These are phyloP conservation scores for Melampsora americana DNA, from an alignment of 1,284 basidiomycete species.

Conservation along the genomic window DNA sequence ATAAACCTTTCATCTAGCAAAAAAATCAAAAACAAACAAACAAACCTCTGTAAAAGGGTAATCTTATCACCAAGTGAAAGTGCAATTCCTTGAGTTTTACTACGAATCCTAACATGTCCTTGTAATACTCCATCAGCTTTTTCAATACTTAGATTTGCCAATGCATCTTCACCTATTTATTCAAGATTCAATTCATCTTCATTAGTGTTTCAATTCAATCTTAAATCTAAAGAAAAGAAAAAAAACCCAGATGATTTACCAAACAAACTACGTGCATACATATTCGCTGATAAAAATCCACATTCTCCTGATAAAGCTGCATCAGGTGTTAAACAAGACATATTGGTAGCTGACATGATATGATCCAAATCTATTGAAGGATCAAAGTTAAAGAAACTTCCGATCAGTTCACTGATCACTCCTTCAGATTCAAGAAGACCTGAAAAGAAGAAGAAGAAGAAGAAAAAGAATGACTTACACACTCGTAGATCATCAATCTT, in stretches of 20 bases:
- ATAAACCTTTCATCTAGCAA: neutral
- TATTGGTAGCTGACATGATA: conserved; percentile 89
- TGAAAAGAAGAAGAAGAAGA: neutral
- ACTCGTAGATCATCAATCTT: conserved; percentile 57
- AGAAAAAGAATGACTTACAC: conserved; percentile 27
- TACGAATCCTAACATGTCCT: conserved; percentile 86
- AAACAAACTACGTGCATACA: conserved; percentile 86
- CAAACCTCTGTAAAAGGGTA: conserved; percentile 47
- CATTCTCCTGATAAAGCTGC: conserved; percentile 86
- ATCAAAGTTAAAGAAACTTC: neutral
- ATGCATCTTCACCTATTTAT: conserved; percentile 69
- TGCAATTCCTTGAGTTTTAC: conserved; percentile 93
- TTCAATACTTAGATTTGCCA: conserved; percentile 94
- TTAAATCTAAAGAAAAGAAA: neutral
- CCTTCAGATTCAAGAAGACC: too few species aligned
- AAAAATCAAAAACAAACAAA: neutral
- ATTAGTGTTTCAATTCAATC: too few species aligned
- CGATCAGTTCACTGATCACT: too few species aligned
- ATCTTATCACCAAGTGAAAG: conserved; percentile 88
- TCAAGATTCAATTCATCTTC: too few species aligned
- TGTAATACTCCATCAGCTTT: conserved; percentile 78
- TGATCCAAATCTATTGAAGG: conserved; percentile 65
- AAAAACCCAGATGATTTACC: conserved; percentile 56
- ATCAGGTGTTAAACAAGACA: conserved; percentile 92
- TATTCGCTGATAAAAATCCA: conserved; percentile 87